A percentile compares a stretch with the other conserved stretches of the same genome.
Conservation (phyloP, 192 early-diverging fungal species). For the Podila minutissima region DNA sequence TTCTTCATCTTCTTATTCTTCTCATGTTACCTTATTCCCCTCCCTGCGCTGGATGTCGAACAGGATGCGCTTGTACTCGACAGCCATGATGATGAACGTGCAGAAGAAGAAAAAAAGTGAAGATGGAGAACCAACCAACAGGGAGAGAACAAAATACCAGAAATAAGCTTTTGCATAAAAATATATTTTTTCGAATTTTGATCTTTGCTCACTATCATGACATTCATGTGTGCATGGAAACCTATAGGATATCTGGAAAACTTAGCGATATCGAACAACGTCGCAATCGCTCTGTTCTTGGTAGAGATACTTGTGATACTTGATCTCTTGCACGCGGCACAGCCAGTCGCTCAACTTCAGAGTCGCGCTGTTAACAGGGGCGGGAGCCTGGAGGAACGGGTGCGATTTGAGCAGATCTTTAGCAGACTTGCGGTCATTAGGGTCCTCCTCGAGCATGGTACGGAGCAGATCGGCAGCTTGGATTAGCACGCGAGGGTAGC, state of each 20-base stretch:
- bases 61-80: conserved; percentile 71
- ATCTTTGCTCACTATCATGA: no score
- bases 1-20: neutral
- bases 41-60: conserved; percentile 67
- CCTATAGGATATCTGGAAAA: neutral
- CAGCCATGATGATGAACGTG: conserved; percentile 52
- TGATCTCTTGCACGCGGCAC: conserved; percentile 44
- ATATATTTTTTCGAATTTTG: no score
- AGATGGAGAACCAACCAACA: neutral
- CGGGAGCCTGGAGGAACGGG: conserved; percentile 50
- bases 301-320: conserved; percentile 38
- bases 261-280: conserved; percentile 36
- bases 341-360: conserved; percentile 40
- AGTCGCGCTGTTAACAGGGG: neutral
- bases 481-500: conserved; percentile 60
- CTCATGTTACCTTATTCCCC: conserved; percentile 60
- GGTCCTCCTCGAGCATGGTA: conserved; percentile 64
- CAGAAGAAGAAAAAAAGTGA: conserved; percentile 1
- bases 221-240: no score
- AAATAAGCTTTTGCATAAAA: neutral
- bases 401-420: conserved; percentile 65
- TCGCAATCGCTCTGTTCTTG: conserved; percentile 29
- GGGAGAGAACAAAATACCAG: neutral
- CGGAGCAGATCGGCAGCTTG: conserved; percentile 72
- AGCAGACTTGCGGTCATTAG: conserved; percentile 64